These are phyloP conservation scores for Bipolaris oryzae DNA, from an alignment of 2,329 filamentous ascomycete species.

Conservation along the genomic window DNA sequence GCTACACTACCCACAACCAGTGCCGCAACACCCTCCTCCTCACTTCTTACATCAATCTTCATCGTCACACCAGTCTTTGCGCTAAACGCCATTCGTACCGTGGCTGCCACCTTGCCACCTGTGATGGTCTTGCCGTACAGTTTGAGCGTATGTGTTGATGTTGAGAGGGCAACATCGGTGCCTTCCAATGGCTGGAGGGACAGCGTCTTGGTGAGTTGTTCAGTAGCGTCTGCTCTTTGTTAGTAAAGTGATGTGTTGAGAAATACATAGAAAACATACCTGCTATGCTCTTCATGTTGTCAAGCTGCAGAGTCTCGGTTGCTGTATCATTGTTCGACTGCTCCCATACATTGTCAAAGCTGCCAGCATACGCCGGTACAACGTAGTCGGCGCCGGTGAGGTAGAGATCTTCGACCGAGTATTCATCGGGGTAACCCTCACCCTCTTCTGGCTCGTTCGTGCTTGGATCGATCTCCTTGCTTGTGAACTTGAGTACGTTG, in stretches of 20 bases:
- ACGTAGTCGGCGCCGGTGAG: slow-evolving; percentile 92
- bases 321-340: slow-evolving; percentile 89
- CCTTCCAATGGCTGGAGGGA: slow-evolving; percentile 94
- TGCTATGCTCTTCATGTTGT: slow-evolving; percentile 87
- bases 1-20: slow-evolving; percentile 84
- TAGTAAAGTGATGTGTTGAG: slow-evolving; percentile 14
- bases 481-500: slow-evolving; percentile 94
- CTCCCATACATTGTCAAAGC: slow-evolving; percentile 96
- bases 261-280: slow-evolving; percentile 64
- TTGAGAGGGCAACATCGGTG: slow-evolving; percentile 86
- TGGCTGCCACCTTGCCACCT: slow-evolving; percentile 85
- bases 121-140: slow-evolving; percentile 93
- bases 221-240: slow-evolving; percentile 75
- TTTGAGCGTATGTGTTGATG: slow-evolving; percentile 92
- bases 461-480: slow-evolving; percentile 95
- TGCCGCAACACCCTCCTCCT: slow-evolving; percentile 88
- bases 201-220: slow-evolving; percentile 83
- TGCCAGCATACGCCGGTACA: slow-evolving; percentile 88
- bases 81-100: slow-evolving; percentile 91
- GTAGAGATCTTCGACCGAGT: slow-evolving; percentile 93
- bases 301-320: slow-evolving; percentile 87
- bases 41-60: slow-evolving; percentile 89
- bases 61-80: slow-evolving; percentile 93
- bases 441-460: slow-evolving; percentile 89
- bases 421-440: slow-evolving; percentile 92